Conservation (phyloP, 1,284 basidiomycete species). For the Ustilago bromivora region DNA sequence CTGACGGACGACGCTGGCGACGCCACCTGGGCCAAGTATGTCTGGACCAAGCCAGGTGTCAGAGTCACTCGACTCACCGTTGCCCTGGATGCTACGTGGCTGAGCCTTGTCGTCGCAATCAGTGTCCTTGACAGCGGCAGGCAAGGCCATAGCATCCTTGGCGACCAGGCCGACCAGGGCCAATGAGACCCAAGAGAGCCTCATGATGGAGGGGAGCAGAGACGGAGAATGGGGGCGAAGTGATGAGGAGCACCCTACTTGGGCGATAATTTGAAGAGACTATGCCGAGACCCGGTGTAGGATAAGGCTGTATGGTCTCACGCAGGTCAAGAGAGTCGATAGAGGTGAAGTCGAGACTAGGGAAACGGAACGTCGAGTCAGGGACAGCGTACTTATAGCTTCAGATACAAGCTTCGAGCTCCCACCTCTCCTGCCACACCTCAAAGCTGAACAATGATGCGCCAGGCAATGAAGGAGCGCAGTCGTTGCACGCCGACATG, state of each 20-base stretch:
- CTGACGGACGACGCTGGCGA: constrained; percentile 2
- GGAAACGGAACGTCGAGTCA: not conserved
- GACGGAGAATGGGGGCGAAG: not conserved
- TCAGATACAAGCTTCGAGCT: not conserved
- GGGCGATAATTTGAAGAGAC: not conserved
- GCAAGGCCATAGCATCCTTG: constrained; percentile 14
- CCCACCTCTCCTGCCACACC: not conserved
- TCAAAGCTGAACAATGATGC: not conserved
- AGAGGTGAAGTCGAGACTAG: not conserved
- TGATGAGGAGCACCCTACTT: not conserved
- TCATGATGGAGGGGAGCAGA: constrained; percentile 11
- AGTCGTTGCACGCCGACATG: not conserved
- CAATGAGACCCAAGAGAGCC: constrained; percentile 21
- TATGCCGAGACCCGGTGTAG: too few species aligned
- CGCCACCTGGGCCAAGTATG: constrained; percentile 6
- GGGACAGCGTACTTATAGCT: constrained; percentile 7
- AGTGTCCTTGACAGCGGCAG: constrained; percentile 1
- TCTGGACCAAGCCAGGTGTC: constrained; percentile 13
- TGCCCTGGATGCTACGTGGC: not conserved
- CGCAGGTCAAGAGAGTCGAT: not conserved
- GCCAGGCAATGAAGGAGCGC: not conserved
- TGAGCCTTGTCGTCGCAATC: not conserved
- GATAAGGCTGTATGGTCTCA: not conserved
- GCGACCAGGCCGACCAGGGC: constrained; percentile 16
- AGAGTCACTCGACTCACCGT: not conserved